phyloP scores from a whole-genome alignment of 1,139 yeast species.

The Saccharomycopsis crataegensis region DNA sequence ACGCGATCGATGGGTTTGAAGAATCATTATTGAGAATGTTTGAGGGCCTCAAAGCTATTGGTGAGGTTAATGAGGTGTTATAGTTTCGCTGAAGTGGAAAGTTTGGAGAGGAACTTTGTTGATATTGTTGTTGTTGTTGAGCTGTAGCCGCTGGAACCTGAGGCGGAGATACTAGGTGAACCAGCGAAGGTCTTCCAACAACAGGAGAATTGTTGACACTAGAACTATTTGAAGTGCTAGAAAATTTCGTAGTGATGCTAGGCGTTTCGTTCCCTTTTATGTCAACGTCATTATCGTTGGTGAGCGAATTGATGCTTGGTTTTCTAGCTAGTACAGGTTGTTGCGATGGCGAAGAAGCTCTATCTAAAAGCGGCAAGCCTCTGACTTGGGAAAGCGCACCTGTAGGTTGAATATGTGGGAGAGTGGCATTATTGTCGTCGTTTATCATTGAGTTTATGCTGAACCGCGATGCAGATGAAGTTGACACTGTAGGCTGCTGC shows the following conservation, averaged over 20 bases:
- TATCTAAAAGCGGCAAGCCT: not conserved
- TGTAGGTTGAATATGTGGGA: too few species aligned
- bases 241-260: slow-evolving; percentile 27
- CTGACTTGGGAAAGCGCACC: too few species aligned
- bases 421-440: not conserved
- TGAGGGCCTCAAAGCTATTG: not conserved
- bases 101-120: too few species aligned
- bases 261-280: slow-evolving; percentile 33
- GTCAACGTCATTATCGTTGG: slow-evolving; percentile 41
- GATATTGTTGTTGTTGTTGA: too few species aligned
- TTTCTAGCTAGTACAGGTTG: slow-evolving; percentile 21
- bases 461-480: too few species aligned
- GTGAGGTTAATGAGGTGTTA: too few species aligned
- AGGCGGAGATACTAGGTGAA: too few species aligned
- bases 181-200: not conserved
- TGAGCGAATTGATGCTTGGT: slow-evolving; percentile 39
- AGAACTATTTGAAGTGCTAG: slow-evolving; percentile 23
- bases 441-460: not conserved
- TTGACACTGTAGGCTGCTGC: too few species aligned
- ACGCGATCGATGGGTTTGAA: not conserved
- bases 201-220: slow-evolving; percentile 26
- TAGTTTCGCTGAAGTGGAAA: too few species aligned
- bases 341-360: not conserved
- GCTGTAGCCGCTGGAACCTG: too few species aligned
- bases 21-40: slow-evolving; percentile 1